These are phyloP conservation scores for Globisporangium cylindrosporum DNA, from an alignment of 352 stramenopile genomes.

Conservation along the genomic window DNA sequence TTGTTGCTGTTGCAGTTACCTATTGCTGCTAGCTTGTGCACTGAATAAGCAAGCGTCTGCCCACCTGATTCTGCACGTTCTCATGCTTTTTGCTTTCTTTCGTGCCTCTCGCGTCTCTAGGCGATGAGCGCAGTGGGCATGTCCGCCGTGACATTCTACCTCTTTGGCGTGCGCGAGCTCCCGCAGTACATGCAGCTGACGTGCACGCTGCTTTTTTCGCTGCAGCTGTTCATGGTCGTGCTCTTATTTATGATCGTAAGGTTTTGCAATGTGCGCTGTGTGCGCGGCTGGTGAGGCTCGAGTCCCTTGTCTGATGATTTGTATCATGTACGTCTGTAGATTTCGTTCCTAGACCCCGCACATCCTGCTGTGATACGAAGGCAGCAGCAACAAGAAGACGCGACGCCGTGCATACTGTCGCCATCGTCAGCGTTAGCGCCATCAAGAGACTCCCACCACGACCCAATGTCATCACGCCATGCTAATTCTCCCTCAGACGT, in stretches of 20 bases:
- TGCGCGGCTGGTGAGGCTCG: constrained; percentile 11
- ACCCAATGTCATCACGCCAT: not conserved
- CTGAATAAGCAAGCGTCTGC: not conserved
- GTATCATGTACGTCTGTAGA: constrained; percentile 24
- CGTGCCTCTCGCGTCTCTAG: constrained; percentile 17
- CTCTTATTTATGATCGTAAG: constrained; percentile 21
- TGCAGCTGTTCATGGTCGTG: constrained; percentile 34
- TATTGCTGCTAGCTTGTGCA: not conserved
- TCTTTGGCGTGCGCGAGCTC: constrained; percentile 42
- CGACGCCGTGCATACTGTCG: not conserved
- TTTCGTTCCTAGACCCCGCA: constrained; percentile 47
- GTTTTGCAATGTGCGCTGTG: not conserved
- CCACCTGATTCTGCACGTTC: not conserved
- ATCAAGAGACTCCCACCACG: constrained; percentile 6
- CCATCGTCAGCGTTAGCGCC: not conserved
- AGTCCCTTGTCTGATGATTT: constrained; percentile 21
- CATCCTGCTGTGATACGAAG: constrained; percentile 23
- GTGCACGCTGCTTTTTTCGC: constrained; percentile 39
- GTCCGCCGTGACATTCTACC: constrained; percentile 44
- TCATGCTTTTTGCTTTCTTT: not conserved
- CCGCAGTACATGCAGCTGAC: constrained; percentile 30
- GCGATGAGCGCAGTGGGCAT: constrained; percentile 35
- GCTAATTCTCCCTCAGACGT: not conserved
- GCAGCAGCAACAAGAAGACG: constrained; percentile 12
- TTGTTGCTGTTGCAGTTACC: not conserved